Evolutionary conservation across 208 protist genomes (phyloP).

Genomic region (Crithidia fasciculata): DNA sequence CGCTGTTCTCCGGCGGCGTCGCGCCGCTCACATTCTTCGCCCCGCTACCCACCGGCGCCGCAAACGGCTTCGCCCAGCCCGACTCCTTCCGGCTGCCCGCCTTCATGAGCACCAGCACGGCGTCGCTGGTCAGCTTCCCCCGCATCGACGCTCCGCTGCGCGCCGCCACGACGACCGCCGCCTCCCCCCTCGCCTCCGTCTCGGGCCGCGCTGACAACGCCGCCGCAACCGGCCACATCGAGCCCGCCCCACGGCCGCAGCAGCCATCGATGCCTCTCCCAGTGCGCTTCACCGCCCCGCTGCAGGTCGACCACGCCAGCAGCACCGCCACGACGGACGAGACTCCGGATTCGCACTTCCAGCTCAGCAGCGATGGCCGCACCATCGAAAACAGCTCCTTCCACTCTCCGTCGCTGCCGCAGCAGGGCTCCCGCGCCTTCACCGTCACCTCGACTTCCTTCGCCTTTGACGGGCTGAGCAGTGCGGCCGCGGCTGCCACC

Average conservation of each 20-base stretch:
- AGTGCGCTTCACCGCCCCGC: not conserved
- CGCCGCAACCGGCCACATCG: not conserved
- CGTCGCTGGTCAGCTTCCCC: conserved; percentile 5
- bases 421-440: conserved; percentile 20
- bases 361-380: conserved; percentile 4
- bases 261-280: not conserved
- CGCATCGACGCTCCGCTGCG: conserved; percentile 5
- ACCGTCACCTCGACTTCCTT: conserved; percentile 22
- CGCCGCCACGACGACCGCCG: not conserved
- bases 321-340: conserved; percentile 5
- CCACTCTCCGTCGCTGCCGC: conserved; percentile 11
- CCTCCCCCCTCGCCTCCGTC: not conserved
- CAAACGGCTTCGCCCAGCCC: not conserved
- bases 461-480: conserved; percentile 3
- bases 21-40: not conserved
- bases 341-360: conserved; percentile 1
- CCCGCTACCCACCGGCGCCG: not conserved
- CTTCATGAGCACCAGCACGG: conserved; percentile 22
- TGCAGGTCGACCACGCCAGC: conserved; percentile 6
- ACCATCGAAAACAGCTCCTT: conserved; percentile 12
- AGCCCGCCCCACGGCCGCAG: not conserved
- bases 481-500: not conserved
- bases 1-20: not conserved
- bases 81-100: conserved; percentile 14
- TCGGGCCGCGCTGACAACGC: not conserved